Evolutionary conservation across 2,329 filamentous ascomycete species (phyloP).

Genomic region (Colletotrichum sidae): DNA sequence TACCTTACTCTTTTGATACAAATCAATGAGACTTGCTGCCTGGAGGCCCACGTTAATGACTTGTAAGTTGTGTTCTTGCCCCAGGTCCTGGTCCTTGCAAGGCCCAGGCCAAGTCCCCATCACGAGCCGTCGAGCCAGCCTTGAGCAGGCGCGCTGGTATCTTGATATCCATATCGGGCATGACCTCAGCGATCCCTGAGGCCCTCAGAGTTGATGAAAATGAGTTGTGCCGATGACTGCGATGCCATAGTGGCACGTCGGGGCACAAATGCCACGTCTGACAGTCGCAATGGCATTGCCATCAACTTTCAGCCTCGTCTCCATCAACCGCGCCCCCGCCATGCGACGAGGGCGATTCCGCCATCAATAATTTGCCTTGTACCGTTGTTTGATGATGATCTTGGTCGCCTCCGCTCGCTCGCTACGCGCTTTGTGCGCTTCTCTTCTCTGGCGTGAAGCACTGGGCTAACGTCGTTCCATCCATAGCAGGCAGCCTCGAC

Average conservation of each 20-base stretch:
- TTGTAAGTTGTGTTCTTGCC: slow-evolving; percentile 57
- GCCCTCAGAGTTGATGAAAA: slow-evolving; percentile 49
- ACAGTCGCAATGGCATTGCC: slow-evolving; percentile 57
- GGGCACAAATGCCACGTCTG: slow-evolving; percentile 39
- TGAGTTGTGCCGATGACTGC: slow-evolving; percentile 47
- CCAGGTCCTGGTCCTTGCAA: slow-evolving; percentile 43
- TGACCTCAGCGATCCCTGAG: slow-evolving; percentile 41
- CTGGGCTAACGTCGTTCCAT: slow-evolving; percentile 51
- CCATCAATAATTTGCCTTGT: slow-evolving; percentile 55
- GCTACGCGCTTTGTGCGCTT: slow-evolving; percentile 53
- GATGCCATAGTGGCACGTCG: slow-evolving; percentile 44
- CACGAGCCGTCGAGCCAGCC: slow-evolving; percentile 51
- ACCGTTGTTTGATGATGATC: slow-evolving; percentile 43
- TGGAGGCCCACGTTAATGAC: slow-evolving; percentile 59
- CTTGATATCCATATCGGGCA: slow-evolving; percentile 48
- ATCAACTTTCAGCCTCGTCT: slow-evolving; percentile 60
- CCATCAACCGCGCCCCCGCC: slow-evolving; percentile 54
- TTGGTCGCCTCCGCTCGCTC: slow-evolving; percentile 50
- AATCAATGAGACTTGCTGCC: slow-evolving; percentile 45
- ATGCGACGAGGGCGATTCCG: slow-evolving; percentile 58
- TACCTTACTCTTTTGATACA: slow-evolving; percentile 20
- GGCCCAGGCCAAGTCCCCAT: slow-evolving; percentile 48
- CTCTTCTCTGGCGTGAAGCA: slow-evolving; percentile 25
- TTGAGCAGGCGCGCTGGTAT: slow-evolving; percentile 45
- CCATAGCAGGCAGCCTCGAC: slow-evolving; percentile 65